phyloP scores from a whole-genome alignment of 306 rosid genomes.

The Erythrophleum fordii region DNA sequence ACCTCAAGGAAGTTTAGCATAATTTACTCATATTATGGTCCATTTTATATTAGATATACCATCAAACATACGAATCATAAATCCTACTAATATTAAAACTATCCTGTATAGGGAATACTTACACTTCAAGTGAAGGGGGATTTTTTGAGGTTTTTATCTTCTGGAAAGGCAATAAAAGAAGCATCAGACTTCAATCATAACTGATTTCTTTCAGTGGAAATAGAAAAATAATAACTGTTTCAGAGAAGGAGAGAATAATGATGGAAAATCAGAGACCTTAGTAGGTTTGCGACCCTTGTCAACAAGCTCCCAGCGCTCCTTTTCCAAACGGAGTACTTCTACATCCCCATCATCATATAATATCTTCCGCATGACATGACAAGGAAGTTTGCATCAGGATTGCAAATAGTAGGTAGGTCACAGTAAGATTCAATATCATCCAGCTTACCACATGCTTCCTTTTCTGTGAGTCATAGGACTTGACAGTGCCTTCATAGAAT shows the following conservation, averaged over 20 bases:
- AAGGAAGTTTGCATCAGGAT: slow-evolving; percentile 39
- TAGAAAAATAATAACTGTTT: slow-evolving; percentile 25
- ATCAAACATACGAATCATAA: slow-evolving; percentile 9
- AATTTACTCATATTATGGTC: background rate
- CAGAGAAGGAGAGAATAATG: slow-evolving; percentile 39
- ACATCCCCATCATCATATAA: slow-evolving; percentile 58
- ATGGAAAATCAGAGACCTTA: slow-evolving; percentile 50
- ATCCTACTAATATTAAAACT: slow-evolving; percentile 25
- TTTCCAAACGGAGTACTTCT: slow-evolving; percentile 49
- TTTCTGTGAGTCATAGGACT: slow-evolving; percentile 76
- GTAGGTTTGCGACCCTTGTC: slow-evolving; percentile 37
- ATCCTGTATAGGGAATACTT: slow-evolving; percentile 49
- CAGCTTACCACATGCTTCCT: slow-evolving; percentile 89
- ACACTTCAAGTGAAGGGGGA: slow-evolving; percentile 58
- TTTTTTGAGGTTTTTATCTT: slow-evolving; percentile 61
- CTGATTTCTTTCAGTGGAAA: slow-evolving; percentile 34
- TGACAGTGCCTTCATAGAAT: slow-evolving; percentile 85
- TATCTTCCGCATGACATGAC: slow-evolving; percentile 53
- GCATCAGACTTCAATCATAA: slow-evolving; percentile 44
- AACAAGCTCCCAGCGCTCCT: slow-evolving; percentile 58
- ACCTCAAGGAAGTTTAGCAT: background rate
- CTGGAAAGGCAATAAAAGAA: slow-evolving; percentile 58
- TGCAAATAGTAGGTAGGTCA: slow-evolving; percentile 15
- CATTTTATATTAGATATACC: slow-evolving; percentile 22
- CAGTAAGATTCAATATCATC: slow-evolving; percentile 17